A percentile compares a stretch with the other conserved stretches of the same genome.
phyloP scores from a whole-genome alignment of 305 asterid genomes.

The Fraxinus velutina region DNA sequence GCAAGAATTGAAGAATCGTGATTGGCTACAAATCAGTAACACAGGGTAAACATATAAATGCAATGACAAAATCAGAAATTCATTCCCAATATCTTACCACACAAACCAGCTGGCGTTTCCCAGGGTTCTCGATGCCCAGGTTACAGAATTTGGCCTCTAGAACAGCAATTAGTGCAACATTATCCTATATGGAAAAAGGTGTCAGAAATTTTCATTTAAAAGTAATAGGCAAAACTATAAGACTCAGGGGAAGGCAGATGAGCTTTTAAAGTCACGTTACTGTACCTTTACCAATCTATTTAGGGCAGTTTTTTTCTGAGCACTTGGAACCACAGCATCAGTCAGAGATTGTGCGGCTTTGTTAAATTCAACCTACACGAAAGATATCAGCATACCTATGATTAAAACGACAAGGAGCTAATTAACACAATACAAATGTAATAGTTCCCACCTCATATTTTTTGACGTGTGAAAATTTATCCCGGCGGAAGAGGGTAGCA shows the following conservation, averaged over 20 bases:
- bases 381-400: constrained; percentile 1
- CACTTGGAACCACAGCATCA: constrained; percentile 75
- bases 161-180: constrained; percentile 75
- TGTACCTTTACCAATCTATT: constrained; percentile 82
- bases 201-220: constrained; percentile 13
- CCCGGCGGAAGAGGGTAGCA: constrained; percentile 96
- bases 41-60: not conserved
- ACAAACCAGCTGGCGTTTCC: constrained; percentile 93
- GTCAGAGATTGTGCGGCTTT: constrained; percentile 95
- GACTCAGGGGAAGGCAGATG: not conserved
- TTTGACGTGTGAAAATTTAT: constrained; percentile 86
- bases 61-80: not conserved
- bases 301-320: constrained; percentile 75
- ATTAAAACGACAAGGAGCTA: constrained; percentile 14
- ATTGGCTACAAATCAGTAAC: not conserved
- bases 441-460: constrained; percentile 73
- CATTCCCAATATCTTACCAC: constrained; percentile 52
- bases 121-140: constrained; percentile 74
- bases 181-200: constrained; percentile 55
- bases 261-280: not conserved
- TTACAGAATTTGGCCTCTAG: constrained; percentile 83
- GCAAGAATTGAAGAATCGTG: not conserved
- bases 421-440: not conserved
- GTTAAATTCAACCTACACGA: constrained; percentile 84
- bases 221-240: not conserved